Evolutionary conservation across 177 flowering plant genomes (phyloP).

Genomic region (Vitis hybrid): DNA sequence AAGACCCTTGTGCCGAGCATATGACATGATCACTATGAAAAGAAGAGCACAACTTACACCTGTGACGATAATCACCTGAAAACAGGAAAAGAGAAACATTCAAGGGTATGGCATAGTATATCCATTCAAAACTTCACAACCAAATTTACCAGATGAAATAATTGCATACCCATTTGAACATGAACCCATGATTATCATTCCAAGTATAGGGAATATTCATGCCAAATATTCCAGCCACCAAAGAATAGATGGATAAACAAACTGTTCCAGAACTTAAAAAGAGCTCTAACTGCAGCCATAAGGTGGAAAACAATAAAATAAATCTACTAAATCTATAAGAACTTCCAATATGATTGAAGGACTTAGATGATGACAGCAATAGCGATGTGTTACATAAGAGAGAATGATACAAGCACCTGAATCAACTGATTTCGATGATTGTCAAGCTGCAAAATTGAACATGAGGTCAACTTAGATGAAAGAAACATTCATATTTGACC

Average conservation of each 20-base stretch:
- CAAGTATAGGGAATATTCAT: slow-evolving; percentile 94
- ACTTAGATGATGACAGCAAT: background rate
- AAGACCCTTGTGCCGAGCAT: slow-evolving; percentile 68
- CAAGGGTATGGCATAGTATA: background rate
- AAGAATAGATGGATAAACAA: slow-evolving; percentile 70
- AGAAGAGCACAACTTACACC: slow-evolving; percentile 39
- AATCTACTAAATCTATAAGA: background rate
- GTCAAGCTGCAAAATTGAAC: slow-evolving; percentile 74
- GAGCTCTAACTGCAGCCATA: slow-evolving; percentile 75
- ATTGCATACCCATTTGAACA: slow-evolving; percentile 84
- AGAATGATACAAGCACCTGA: slow-evolving; percentile 54
- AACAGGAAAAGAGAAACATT: background rate
- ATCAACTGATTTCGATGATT: slow-evolving; percentile 97
- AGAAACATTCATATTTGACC: background rate
- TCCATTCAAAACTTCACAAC: background rate
- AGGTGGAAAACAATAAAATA: background rate
- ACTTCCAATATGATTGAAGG: background rate
- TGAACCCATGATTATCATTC: slow-evolving; percentile 66
- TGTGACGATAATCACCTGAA: slow-evolving; percentile 63
- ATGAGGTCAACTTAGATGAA: background rate
- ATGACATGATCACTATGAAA: slow-evolving; percentile 55
- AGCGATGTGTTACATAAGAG: background rate
- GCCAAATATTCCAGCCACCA: slow-evolving; percentile 90
- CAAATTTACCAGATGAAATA: background rate
- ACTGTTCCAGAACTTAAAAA: slow-evolving; percentile 89